These are phyloP conservation scores for Melocanna baccifera DNA, from an alignment of 176 grass and related monocot species.

Conservation along the genomic window DNA sequence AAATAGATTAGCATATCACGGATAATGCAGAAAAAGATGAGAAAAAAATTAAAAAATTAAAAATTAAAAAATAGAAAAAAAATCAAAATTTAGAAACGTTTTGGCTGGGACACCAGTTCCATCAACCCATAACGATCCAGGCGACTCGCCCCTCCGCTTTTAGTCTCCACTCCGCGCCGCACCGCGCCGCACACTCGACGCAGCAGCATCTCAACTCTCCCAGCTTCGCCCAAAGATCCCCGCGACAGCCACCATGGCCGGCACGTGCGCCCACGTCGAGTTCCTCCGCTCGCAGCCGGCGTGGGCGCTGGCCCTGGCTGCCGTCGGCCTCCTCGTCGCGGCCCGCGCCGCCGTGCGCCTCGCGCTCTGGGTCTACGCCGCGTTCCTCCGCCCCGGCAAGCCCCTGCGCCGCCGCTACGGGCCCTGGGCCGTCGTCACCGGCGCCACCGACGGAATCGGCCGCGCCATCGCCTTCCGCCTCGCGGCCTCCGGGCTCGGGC, in stretches of 20 bases:
- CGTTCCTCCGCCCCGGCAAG: conserved; percentile 85
- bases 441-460: conserved; percentile 81
- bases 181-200: not conserved
- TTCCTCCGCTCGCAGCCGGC: conserved; percentile 66
- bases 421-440: conserved; percentile 85
- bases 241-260: conserved; percentile 32
- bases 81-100: too few species aligned
- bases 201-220: not conserved
- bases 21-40: too few species aligned
- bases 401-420: conserved; percentile 76
- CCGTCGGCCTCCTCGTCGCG: conserved; percentile 51
- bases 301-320: conserved; percentile 61
- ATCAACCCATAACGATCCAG: conserved; percentile 30
- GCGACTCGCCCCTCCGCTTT: not conserved
- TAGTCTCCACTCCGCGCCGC: not conserved
- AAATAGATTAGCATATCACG: too few species aligned
- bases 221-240: not conserved
- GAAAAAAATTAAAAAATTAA: too few species aligned
- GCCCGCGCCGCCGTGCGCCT: conserved; percentile 42
- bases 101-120: conserved; percentile 32
- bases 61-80: too few species aligned
- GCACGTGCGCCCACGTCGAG: conserved; percentile 69
- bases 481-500: conserved; percentile 54
- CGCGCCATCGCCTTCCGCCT: conserved; percentile 75
- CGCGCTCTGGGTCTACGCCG: conserved; percentile 65